phyloP scores from a whole-genome alignment of 1,284 basidiomycete species.

The Tilletia caries region DNA sequence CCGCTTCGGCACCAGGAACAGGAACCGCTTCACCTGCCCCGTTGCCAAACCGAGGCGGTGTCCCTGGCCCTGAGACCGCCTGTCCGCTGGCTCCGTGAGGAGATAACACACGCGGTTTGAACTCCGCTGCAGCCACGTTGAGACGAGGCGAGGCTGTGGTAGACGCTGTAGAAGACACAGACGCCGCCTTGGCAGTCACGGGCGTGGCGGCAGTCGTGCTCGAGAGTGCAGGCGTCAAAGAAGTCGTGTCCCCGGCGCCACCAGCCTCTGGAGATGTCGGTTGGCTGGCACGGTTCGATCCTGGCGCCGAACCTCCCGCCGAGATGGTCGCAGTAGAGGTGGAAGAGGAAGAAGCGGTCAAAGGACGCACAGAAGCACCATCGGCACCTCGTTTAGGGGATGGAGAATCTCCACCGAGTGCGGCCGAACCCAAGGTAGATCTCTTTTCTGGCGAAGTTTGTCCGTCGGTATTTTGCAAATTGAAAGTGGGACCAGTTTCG shows the following conservation, averaged over 20 bases:
- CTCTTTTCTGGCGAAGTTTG: too few relatives aligned
- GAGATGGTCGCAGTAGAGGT: background rate
- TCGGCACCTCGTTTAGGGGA: background rate
- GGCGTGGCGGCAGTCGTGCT: background rate
- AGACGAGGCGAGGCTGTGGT: slow-evolving; percentile 35
- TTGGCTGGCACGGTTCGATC: background rate
- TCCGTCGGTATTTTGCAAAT: too few relatives aligned
- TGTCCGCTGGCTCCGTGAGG: background rate
- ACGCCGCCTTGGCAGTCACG: background rate
- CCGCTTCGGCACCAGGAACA: background rate
- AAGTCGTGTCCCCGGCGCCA: background rate
- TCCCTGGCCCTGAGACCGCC: background rate
- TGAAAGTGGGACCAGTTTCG: too few relatives aligned
- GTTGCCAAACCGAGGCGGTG: background rate
- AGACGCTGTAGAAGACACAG: background rate
- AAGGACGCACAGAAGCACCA: background rate
- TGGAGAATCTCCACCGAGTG: background rate
- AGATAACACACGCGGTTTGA: slow-evolving; percentile 32
- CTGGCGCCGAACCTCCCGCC: background rate
- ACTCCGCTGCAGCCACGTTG: slow-evolving; percentile 44
- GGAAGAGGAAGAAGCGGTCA: background rate
- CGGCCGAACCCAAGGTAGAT: background rate
- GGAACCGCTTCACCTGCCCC: background rate
- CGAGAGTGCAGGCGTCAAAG: background rate
- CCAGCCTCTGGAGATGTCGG: background rate